Base-by-base conservation (phyloP, 2,329 filamentous ascomycete genomes). In the Zymoseptoria crescenta region DNA sequence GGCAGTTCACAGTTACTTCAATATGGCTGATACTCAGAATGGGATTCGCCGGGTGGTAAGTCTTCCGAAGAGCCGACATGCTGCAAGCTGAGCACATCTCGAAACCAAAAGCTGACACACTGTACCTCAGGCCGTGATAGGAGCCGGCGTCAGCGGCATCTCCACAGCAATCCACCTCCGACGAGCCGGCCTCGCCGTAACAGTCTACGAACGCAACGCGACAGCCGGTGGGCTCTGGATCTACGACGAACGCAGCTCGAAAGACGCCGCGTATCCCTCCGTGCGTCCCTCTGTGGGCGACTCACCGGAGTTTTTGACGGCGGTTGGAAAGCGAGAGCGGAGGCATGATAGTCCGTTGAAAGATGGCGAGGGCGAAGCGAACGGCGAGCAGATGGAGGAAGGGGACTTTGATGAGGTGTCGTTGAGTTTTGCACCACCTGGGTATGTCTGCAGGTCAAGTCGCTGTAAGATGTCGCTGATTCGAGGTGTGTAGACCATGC, bases 211-310 rank as follows among this genome's bases (percentile, higher is more conserved):
- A 62, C 74, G 83, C 56, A 79, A 76, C 4, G 72, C 73, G 56
- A 75, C 73, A 16, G 74, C 77, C n/a, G 82, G 83, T 1, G 82
- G 83, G 13, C 76, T 83, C 28, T 85, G 83, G 82, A 82, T n/a
- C n/a, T n/a, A n/a, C n/a, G n/a, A n/a, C n/a, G n/a, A n/a, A n/a
- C n/a, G n/a, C n/a, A n/a, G n/a, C n/a, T n/a, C n/a, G n/a, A n/a
- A n/a, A n/a, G n/a, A n/a, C n/a, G n/a, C n/a, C n/a, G n/a, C n/a
- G n/a, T n/a, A n/a, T n/a, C n/a, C n/a, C n/a, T n/a, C n/a, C n/a
- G n/a, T n/a, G n/a, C n/a, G n/a, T n/a, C 74, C 76, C 13, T 74
- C 74, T 0, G 60, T 64, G n/a, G 73, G 70, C 13, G 73, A 74
- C n/a, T 70, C 67, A 8, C 68, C 68, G 21, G 67, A 63, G 28